Evolutionary conservation across 179 eudicot species (phyloP), one percentile per base, ranked within the genome.

Genomic region (Patellifolia procumbens): DNA sequence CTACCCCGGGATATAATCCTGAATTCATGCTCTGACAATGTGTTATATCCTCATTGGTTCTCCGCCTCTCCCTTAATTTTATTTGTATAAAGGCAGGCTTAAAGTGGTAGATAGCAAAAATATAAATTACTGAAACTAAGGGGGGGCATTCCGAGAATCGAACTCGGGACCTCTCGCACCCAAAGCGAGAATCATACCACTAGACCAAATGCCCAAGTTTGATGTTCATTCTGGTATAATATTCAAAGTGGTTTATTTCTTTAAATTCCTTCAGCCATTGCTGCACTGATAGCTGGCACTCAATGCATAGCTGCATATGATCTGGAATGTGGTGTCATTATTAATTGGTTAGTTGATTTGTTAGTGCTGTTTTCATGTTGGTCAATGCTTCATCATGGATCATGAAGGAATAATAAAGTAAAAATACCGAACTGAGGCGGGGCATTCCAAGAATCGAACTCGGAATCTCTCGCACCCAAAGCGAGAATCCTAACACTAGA

Each of bases 391-490:
- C 31, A 56, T 53, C 16, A 15, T 49, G 4, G 5, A 22, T 22
- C 11, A 7, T 56, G 20, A n/a, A 22, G 26, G 24, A 56, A 7
- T 5, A 3, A 11, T 12, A 49, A 11, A 17, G 2, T 12, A 49
- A 49, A 13, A 49, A 49, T 49, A 49, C 1, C 43, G 7, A 39
- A 39, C 43, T 39, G 43, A 0, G 43, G 43, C 11, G 93, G 89
- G 93, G 96, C 94, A 84, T 88, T 91, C 87, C 89, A 93, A 85
- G 90, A 90, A 91, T 89, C 85, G 91, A 91, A 89, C 91, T 39
- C 93, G 90, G 86, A 93, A 90, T 90, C 92, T 91, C 91, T 87
- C 89, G 91, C 92, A 89, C 92, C 92, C 96, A 80, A 88, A 91
- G 93, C 91, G 90, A 91, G 93, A 91, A 91, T 91, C 93, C 85